Evolutionary conservation across 805 yeast genomes (phyloP).

Genomic region (Sugiyamaella boreocaroliniensis): DNA sequence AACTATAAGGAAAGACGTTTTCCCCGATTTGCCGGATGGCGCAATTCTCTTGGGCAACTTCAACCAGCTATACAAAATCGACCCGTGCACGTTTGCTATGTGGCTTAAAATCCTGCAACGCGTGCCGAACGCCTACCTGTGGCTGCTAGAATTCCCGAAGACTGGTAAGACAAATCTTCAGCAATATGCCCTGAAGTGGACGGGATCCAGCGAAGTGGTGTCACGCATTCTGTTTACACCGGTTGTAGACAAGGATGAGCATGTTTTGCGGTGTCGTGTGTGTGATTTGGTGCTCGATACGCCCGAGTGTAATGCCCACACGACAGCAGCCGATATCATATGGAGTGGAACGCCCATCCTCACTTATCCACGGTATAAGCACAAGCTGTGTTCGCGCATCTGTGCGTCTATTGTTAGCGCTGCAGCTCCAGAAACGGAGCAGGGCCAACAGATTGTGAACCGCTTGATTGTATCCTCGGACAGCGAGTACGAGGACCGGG

Average conservation of each 20-base stretch:
- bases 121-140: slow-evolving; percentile 26
- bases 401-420: slow-evolving; percentile 26
- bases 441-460: slow-evolving; percentile 7
- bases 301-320: slow-evolving; percentile 33
- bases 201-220: slow-evolving; percentile 17
- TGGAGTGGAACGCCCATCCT: slow-evolving; percentile 31
- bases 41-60: slow-evolving; percentile 29
- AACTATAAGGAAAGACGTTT: slow-evolving; percentile 21
- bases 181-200: slow-evolving; percentile 25
- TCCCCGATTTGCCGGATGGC: slow-evolving; percentile 22
- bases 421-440: slow-evolving; percentile 14
- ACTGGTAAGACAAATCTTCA: slow-evolving; percentile 23
- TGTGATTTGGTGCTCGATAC: slow-evolving; percentile 31
- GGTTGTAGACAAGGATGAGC: slow-evolving; percentile 29
- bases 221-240: slow-evolving; percentile 28
- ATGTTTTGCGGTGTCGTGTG: slow-evolving; percentile 27
- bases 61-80: slow-evolving; percentile 31
- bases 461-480: slow-evolving; percentile 22
- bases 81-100: slow-evolving; percentile 24
- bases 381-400: slow-evolving; percentile 30
- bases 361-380: slow-evolving; percentile 26
- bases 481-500: slow-evolving; percentile 24
- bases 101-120: slow-evolving; percentile 27
- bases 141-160: slow-evolving; percentile 31
- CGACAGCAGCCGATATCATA: slow-evolving; percentile 31